A percentile compares a stretch with the other conserved stretches of the same genome.
These are phyloP conservation scores for Aeschynomene evenia DNA, from an alignment of 306 rosid genomes.

Conservation along the genomic window DNA sequence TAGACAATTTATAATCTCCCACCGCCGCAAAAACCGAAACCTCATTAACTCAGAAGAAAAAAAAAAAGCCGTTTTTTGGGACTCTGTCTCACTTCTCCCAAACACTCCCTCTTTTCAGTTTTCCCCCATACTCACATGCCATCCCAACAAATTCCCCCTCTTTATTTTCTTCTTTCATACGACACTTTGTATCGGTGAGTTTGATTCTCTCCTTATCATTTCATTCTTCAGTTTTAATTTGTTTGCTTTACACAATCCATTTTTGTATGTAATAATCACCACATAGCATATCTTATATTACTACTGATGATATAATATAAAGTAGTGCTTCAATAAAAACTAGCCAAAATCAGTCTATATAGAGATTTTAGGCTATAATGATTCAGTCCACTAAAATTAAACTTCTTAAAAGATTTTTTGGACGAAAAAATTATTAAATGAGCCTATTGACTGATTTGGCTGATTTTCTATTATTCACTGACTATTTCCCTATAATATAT, in stretches of 20 bases:
- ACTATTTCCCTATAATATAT: too few species aligned
- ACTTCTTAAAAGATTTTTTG: too few species aligned
- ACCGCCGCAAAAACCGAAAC: slow-evolving; percentile 22
- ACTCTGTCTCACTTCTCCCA: slow-evolving; percentile 21
- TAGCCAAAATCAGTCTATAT: too few species aligned
- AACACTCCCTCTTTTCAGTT: neutral
- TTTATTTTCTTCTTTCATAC: neutral
- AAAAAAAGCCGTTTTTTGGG: neutral
- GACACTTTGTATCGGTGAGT: slow-evolving; percentile 12
- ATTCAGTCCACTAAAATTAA: too few species aligned
- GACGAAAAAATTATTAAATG: too few species aligned
- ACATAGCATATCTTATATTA: too few species aligned
- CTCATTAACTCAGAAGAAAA: neutral
- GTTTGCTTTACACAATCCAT: neutral
- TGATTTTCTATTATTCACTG: too few species aligned
- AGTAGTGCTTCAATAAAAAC: too few species aligned
- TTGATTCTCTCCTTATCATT: neutral
- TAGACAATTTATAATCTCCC: neutral
- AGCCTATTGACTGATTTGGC: too few species aligned
- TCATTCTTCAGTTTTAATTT: neutral
- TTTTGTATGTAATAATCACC: too few species aligned
- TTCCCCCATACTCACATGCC: neutral
- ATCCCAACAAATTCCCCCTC: neutral
- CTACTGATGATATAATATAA: too few species aligned
- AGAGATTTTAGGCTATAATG: too few species aligned